Evolutionary conservation across 768 basidiomycete genomes (phyloP).

Genomic region (Pleurotus ostreatus): DNA sequence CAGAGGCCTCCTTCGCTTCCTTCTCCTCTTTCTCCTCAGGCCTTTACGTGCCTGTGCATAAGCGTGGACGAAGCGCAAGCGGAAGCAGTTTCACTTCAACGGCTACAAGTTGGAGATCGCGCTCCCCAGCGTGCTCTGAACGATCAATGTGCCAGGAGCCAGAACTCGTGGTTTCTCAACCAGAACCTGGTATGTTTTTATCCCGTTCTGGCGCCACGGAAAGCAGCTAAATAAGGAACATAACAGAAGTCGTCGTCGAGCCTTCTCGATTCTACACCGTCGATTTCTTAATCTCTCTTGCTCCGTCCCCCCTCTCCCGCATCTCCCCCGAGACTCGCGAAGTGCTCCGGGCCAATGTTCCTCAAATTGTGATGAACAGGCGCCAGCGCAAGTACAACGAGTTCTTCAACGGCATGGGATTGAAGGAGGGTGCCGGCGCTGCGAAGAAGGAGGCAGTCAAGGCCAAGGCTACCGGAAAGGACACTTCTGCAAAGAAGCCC

Average conservation of each 20-base stretch:
- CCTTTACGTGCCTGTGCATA: slow-evolving; percentile 39
- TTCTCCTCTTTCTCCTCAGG: slow-evolving; percentile 15
- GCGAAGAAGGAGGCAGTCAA: slow-evolving; percentile 6
- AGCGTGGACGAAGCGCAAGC: slow-evolving; percentile 20
- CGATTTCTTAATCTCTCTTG: slow-evolving; percentile 21
- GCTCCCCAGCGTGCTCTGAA: slow-evolving; percentile 8
- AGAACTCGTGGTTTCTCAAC: slow-evolving; percentile 6
- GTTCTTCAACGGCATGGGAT: slow-evolving; percentile 13
- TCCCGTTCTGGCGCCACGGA: neutral
- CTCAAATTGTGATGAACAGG: slow-evolving; percentile 28
- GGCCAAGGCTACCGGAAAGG: slow-evolving; percentile 4
- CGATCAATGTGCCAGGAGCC: slow-evolving; percentile 9
- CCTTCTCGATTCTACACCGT: slow-evolving; percentile 21
- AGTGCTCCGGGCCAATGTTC: slow-evolving; percentile 17
- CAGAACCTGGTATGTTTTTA: neutral
- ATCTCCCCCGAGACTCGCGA: slow-evolving; percentile 21
- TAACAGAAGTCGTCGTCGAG: slow-evolving; percentile 7
- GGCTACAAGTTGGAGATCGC: slow-evolving; percentile 15
- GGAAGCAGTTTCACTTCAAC: slow-evolving; percentile 12
- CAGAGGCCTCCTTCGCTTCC: slow-evolving; percentile 14
- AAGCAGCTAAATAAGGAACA: neutral
- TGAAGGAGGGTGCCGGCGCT: slow-evolving; percentile 6
- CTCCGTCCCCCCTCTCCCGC: slow-evolving; percentile 22
- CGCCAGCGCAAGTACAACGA: slow-evolving; percentile 26
- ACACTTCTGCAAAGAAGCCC: slow-evolving; percentile 1